Base-by-base conservation (phyloP, 2,329 filamentous ascomycete genomes). In the Hymenoscyphus salicellus region DNA sequence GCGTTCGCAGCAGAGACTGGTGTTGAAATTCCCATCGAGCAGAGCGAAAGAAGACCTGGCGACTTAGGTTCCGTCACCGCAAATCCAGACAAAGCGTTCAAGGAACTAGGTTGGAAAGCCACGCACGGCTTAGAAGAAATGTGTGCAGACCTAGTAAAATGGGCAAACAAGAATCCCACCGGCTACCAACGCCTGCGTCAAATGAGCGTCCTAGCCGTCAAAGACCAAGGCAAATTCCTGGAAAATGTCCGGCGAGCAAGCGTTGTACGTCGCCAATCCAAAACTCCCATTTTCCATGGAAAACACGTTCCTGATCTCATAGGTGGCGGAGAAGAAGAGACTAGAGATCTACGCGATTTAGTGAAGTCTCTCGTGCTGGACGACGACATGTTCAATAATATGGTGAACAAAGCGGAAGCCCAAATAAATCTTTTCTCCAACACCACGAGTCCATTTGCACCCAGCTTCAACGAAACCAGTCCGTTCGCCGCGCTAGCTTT, bases 11-110 rank as follows among this genome's bases (percentile, higher is more conserved):
- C 64, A 2, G 78, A 77, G 0, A 75, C 77, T 4, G 72, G 69
- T 17, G 70, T 68, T 60, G 46, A 68, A 2, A 79, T 81, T 33
- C 76, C 77, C 1, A 71, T 78, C 49, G 66, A 72, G 20, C 69
- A 70, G 57, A 71, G 73, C 16, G 75, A 73, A 5, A 72, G 78
- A 10, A 71, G 79, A 36, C 72, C 73, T 2, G 79, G 78, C 4
- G 78, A 81, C 66, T 77, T 80, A 10, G 78, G 78, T 20, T 73
- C 73, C 20, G 80, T 78, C 62, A 76, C 80, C 0, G 79, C 79
- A 0, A 76, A 75, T 58, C 77, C 77, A 26, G 68, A 73, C 32
- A 75, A 77, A 32, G 78, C 79, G 1, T 69, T 67, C 52, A 68
- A 68, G 8, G 78, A 80, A 68, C 72, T 81, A 2, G 77, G 75